phyloP scores from a whole-genome alignment of 2,329 filamentous ascomycete genomes.

The Akanthomyces uredinophilus region DNA sequence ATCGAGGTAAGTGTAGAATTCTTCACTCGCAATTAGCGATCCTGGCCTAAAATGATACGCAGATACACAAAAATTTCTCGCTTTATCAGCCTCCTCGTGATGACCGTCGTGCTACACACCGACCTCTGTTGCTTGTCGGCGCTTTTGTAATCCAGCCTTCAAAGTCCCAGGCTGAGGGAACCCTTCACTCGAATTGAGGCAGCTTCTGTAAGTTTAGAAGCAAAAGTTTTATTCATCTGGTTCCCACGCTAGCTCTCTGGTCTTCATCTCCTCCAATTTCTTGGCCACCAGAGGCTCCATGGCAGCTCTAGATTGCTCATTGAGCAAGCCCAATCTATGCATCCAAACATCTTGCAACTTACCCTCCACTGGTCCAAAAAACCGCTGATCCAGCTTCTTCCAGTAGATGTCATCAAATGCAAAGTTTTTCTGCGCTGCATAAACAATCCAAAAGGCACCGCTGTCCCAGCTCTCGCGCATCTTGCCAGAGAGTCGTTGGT shows the following conservation, averaged over 20 bases:
- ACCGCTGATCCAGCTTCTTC: neutral
- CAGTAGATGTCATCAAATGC: neutral
- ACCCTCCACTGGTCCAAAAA: neutral
- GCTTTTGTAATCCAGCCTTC: too few species aligned
- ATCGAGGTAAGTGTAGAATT: too few species aligned
- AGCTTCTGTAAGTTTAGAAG: too few species aligned
- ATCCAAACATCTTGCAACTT: neutral
- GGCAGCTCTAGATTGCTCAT: neutral
- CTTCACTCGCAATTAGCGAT: too few species aligned
- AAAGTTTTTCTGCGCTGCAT: neutral
- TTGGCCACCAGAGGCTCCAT: constrained; percentile 1
- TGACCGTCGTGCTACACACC: too few species aligned
- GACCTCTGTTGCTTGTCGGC: too few species aligned
- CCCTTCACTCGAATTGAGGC: too few species aligned
- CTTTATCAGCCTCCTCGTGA: too few species aligned
- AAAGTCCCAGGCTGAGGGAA: too few species aligned
- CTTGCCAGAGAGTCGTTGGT: neutral
- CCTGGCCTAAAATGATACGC: too few species aligned
- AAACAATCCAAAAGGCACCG: neutral
- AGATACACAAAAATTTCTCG: too few species aligned
- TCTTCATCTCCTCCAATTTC: neutral
- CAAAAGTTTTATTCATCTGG: constrained; percentile 45
- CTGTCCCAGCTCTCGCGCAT: neutral
- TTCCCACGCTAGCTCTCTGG: neutral
- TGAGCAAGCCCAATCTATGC: neutral